Percentiles rank a stretch among this genome's conserved stretches.
Conservation (phyloP, 108 stramenopile genomes). For the Pseudonitzschia delicatissima region DNA sequence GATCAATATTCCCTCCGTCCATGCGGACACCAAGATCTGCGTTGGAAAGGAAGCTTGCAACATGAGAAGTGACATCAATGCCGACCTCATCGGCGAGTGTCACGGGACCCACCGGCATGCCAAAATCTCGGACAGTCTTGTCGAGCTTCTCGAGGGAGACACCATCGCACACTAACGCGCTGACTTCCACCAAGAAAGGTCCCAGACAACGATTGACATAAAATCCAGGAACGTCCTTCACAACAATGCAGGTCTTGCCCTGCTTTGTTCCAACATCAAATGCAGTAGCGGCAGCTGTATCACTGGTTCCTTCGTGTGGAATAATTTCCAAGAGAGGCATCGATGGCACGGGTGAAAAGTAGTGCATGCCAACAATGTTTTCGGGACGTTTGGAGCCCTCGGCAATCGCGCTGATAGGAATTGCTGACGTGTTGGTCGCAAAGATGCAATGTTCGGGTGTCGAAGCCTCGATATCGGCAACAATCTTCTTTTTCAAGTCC, state of each 20-base stretch:
- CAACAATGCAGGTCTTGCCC: slow-evolving; percentile 97
- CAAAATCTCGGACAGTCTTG: slow-evolving; percentile 91
- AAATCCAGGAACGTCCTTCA: slow-evolving; percentile 99
- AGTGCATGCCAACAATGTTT: slow-evolving; percentile 99
- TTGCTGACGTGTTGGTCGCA: slow-evolving; percentile 98
- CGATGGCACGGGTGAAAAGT: slow-evolving; percentile 97
- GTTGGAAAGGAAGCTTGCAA: slow-evolving; percentile 85
- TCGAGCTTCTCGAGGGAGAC: slow-evolving; percentile 85
- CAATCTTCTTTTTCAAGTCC: slow-evolving; percentile 91
- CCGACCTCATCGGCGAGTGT: slow-evolving; percentile 95
- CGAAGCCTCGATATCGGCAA: slow-evolving; percentile 87
- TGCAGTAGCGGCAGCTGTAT: slow-evolving; percentile 82
- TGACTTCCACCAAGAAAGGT: slow-evolving; percentile 92
- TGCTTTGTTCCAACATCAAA: slow-evolving; percentile 97
- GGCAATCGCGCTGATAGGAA: slow-evolving; percentile 97
- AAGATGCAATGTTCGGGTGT: slow-evolving; percentile 95
- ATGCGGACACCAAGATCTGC: slow-evolving; percentile 95
- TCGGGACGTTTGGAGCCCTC: slow-evolving; percentile 88
- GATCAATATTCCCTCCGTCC: slow-evolving; percentile 88
- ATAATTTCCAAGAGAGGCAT: slow-evolving; percentile 99
- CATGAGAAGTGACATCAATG: slow-evolving; percentile 95
- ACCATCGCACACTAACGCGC: slow-evolving; percentile 85
- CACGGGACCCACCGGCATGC: slow-evolving; percentile 96
- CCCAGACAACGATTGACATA: slow-evolving; percentile 99
- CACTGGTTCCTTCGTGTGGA: slow-evolving; percentile 89